Evolutionary conservation across 805 yeast species (phyloP), one percentile per base, ranked within the genome.

Genomic region (Saccharomycopsis fermentans): DNA sequence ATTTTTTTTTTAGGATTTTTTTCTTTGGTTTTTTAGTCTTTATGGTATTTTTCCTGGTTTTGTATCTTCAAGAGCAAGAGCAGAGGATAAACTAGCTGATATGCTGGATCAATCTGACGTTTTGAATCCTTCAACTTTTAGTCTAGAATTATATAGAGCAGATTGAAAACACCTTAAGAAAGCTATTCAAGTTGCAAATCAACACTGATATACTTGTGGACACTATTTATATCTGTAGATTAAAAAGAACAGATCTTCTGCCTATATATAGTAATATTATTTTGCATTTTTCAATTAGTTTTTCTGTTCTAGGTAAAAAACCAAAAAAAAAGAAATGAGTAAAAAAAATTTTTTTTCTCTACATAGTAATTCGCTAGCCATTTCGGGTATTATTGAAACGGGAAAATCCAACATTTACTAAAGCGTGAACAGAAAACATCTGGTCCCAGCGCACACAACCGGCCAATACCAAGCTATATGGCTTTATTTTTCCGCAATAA

Each of bases 1-100:
- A 19, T 56, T 55, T 55, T 48, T 47, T 24, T 55, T n/a, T n/a
- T n/a, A n/a, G n/a, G n/a, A n/a, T n/a, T n/a, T 55, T 29, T 55
- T 34, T 47, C 8, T 27, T 27, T 27, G 32, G 32, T 27, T 55
- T 54, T 37, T 21, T 29, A 21, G 29, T 32, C 8, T 52, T 16
- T 21, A n/a, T 17, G n/a, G 17, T 17, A 3, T 39, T 4, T 17
- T 17, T 17, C 14, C 11, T 6, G 5, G 6, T 37, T 17, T 39
- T 39, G 6, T 39, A 17, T 39, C 9, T 6, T 39, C 2, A 12
- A 39, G 12, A 9, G 8, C 35, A 5, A 32, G 12, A 32, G n/a
- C 17, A 37, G 12, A 6, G n/a, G n/a, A 37, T 16, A 11, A 12
- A 37, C 43, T 32, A 32, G 8, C 35, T 32, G 8, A 32, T 32